Evolutionary conservation across 805 yeast species (phyloP), one percentile per base, ranked within the genome.

Genomic region (Cyberlindnera misumaiensis): DNA sequence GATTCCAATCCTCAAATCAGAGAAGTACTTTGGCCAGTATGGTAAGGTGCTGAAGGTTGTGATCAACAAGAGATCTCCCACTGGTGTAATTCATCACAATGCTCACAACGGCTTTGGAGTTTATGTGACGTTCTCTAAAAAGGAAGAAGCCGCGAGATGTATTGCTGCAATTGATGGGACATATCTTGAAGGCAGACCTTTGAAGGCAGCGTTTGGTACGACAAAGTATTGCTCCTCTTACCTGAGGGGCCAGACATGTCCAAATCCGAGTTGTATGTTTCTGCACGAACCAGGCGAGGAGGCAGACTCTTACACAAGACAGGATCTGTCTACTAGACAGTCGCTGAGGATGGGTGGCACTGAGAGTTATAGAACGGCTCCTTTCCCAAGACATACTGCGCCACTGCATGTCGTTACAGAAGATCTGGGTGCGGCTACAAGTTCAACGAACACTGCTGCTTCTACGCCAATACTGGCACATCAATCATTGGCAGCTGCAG

Each of bases 261-360:
- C 96, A 43, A 93, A 93, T 63, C 97, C 97, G 45, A 87, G 88
- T 56, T 93, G 99, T 72, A 93, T 93, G 98, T 93, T 93, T 55
- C 71, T 93, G 53, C 99, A 93, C 60, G 98, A 93, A 63, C 98
- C 98, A 6, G 98, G 99, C 42, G 99, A 93, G 67, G 98, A 93
- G 61, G 97, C 97, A 2, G 98, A 93, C 54, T 83, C 95, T 10
- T 90, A 85, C 64, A 86, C 95, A 20, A 79, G 96, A 38, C 88
- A 85, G 55, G 94, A 85, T 55, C 68, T 85, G 53, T 78, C 88
- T 5, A 83, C 93, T 4, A 82, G 84, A 58, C 79, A 77, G 48
- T 77, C 79, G 51, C 68, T 75, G 47, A 77, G 73, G 52, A 75
- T 75, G 73, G 55, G 52, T 18, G 57, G 56, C 12, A 42, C 52